These are phyloP conservation scores for Cyberlindnera nakhonratchasimensis DNA, from an alignment of 805 yeast genomes.

Conservation along the genomic window DNA sequence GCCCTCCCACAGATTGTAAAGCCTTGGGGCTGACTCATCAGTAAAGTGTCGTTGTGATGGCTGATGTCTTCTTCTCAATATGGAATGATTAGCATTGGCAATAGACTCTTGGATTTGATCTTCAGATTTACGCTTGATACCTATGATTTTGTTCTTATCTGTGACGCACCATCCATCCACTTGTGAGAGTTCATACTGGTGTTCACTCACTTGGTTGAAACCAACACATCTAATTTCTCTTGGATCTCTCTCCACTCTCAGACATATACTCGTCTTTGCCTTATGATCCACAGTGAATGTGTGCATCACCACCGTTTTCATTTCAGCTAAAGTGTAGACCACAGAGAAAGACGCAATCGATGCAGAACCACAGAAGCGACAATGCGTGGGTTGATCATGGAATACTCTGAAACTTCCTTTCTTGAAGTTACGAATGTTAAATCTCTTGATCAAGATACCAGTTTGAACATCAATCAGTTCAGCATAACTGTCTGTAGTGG, in stretches of 20 bases:
- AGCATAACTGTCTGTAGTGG: slow-evolving; percentile 53
- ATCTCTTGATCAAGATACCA: slow-evolving; percentile 62
- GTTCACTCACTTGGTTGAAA: slow-evolving; percentile 69
- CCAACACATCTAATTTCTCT: slow-evolving; percentile 89
- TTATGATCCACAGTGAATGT: slow-evolving; percentile 68
- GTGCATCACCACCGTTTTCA: slow-evolving; percentile 61
- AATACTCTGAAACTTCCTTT: slow-evolving; percentile 57
- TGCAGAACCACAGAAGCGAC: slow-evolving; percentile 88
- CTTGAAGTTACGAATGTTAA: slow-evolving; percentile 60
- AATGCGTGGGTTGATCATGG: slow-evolving; percentile 84
- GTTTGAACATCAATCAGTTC: slow-evolving; percentile 76
- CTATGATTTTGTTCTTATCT: slow-evolving; percentile 73
- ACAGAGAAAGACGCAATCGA: slow-evolving; percentile 70
- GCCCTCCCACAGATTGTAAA: slow-evolving; percentile 68
- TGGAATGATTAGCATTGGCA: slow-evolving; percentile 12
- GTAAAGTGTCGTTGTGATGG: slow-evolving; percentile 8
- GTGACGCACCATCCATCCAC: slow-evolving; percentile 80
- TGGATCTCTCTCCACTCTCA: slow-evolving; percentile 90
- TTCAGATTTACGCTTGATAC: slow-evolving; percentile 31
- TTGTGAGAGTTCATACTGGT: slow-evolving; percentile 58
- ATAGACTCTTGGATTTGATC: slow-evolving; percentile 20
- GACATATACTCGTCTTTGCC: slow-evolving; percentile 76
- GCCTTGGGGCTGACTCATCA: slow-evolving; percentile 29
- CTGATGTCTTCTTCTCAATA: slow-evolving; percentile 19
- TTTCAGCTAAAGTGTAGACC: slow-evolving; percentile 61